Conservation (phyloP, 2,329 filamentous ascomycete genomes). For the Aspergillus sp. region DNA sequence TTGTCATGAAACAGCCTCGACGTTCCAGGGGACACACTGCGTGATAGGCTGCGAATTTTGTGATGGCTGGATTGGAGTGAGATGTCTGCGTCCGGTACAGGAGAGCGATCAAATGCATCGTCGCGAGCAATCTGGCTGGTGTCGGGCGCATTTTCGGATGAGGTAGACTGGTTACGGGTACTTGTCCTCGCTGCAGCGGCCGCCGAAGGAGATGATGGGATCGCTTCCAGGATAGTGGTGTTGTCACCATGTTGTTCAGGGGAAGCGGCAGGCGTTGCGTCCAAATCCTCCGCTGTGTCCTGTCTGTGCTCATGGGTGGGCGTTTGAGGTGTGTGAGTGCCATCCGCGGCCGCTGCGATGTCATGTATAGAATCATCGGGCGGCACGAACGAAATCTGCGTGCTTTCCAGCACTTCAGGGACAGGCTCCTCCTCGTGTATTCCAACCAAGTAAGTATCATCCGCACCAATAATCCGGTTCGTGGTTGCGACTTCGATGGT, state of each 20-base stretch:
- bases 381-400: slow-evolving; percentile 30
- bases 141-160: slow-evolving; percentile 25
- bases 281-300: slow-evolving; percentile 21
- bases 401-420: slow-evolving; percentile 22
- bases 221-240: slow-evolving; percentile 44
- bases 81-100: slow-evolving; percentile 25
- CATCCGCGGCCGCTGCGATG: slow-evolving; percentile 19
- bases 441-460: slow-evolving; percentile 50
- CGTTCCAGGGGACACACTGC: slow-evolving; percentile 31
- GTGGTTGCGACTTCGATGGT: slow-evolving; percentile 40
- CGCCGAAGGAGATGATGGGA: slow-evolving; percentile 49
- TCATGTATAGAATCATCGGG: slow-evolving; percentile 27
- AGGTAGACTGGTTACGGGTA: slow-evolving; percentile 40
- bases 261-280: slow-evolving; percentile 21
- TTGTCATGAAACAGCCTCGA: slow-evolving; percentile 31
- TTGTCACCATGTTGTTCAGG: slow-evolving; percentile 29
- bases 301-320: slow-evolving; percentile 19
- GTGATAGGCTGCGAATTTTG: slow-evolving; percentile 28
- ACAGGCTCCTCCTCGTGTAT: slow-evolving; percentile 29
- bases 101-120: slow-evolving; percentile 24
- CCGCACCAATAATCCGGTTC: slow-evolving; percentile 34
- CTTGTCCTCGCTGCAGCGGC: slow-evolving; percentile 46
- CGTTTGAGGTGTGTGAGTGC: slow-evolving; percentile 24
- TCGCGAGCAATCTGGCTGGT: slow-evolving; percentile 25
- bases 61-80: slow-evolving; percentile 31